Base-by-base conservation (phyloP, 352 stramenopile genomes). In the Blastocystis sp. region DNA sequence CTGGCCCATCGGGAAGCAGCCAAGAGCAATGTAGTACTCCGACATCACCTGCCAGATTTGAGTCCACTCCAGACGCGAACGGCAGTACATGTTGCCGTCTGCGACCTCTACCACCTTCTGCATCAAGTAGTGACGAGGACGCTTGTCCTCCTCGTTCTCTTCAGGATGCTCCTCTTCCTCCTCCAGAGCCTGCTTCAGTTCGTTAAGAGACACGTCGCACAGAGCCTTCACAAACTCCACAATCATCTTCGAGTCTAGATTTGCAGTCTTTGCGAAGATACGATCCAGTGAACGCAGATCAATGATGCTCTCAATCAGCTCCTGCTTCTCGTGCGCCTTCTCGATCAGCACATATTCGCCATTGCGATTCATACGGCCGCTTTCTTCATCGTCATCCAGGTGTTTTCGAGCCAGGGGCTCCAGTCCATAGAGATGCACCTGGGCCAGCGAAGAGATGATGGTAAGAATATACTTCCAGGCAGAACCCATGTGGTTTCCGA, bases 51-150 rank as follows among this genome's bases (percentile, higher is more conserved):
- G 92, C 97, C 97, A 99, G 50, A 98, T 97, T 77, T 97, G 94
- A n/a, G 95, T 94, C 97, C 97, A 99, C 8, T 98, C 96, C 62
- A 99, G 93, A 43, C 97, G 93, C 34, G 95, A 95, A 9, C 97
- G 94, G 43, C 93, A 95, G 76, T 97, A 93, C 96, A 99, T 98
- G 93, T 99, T 99, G 92, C 97, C 98, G 91, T 99, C 97, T 1
- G 97, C 97, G 15, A 99, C 97, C 92, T 99, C 97, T 8, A 99
- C 97, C 2, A 99, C 93, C 90, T 98, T 96, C 91, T 99, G 97
- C 73, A 99, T 92, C 68, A 95, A 98, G 90, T 98, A 99, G 29
- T 98, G 96, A n/a, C 97, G 95, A 29, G 96, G 96, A 55, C 94
- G 92, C 23, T 90, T 92, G 53, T 93, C 91, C 7, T 87, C 64